Conservation (phyloP, 2,329 filamentous ascomycete species). For the Cadophora luteo-olivacea region DNA sequence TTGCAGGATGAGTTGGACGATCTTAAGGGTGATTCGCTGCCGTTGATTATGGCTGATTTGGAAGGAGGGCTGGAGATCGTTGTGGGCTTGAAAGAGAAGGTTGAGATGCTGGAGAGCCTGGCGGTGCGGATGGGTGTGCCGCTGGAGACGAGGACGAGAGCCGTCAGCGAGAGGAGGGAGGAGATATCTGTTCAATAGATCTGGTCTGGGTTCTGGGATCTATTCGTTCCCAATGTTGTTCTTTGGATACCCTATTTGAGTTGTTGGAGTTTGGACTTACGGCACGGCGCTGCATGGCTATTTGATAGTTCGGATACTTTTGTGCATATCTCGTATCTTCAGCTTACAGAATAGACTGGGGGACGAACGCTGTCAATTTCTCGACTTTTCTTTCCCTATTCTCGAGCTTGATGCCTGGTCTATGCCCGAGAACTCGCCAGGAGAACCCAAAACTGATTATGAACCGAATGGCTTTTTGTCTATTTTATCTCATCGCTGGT, state of each 20-base stretch:
- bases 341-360: too few relatives aligned
- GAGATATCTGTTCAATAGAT: background rate
- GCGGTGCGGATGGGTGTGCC: background rate
- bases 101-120: background rate
- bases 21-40: background rate
- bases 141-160: background rate
- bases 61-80: background rate
- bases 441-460: too few relatives aligned
- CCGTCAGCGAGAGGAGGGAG: background rate
- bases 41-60: background rate
- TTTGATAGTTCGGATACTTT: background rate
- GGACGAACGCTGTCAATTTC: too few relatives aligned
- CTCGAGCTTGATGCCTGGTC: too few relatives aligned
- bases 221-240: background rate
- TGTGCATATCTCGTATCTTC: background rate
- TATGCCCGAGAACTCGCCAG: too few relatives aligned
- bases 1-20: background rate
- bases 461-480: too few relatives aligned
- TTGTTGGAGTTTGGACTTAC: background rate
- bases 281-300: constrained; percentile 1
- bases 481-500: too few relatives aligned
- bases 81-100: background rate
- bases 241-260: background rate
- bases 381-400: too few relatives aligned
- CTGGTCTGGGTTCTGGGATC: background rate